Evolutionary conservation across 768 basidiomycete genomes (phyloP).

Genomic region (Podaxis rugospora): DNA sequence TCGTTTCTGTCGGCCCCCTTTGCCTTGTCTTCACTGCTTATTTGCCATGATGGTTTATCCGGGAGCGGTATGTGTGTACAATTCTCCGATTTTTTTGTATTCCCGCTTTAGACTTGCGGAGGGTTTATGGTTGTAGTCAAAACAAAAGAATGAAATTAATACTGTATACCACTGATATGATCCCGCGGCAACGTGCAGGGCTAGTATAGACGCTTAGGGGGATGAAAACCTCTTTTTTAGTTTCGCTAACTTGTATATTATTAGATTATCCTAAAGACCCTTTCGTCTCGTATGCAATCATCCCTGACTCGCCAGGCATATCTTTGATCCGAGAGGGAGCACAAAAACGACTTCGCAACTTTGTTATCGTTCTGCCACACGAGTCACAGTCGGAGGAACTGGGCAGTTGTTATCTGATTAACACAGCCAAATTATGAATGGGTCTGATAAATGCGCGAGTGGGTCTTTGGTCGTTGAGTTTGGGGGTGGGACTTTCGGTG

Average conservation of each 20-base stretch:
- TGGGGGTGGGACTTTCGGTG: background rate
- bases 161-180: background rate
- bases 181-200: background rate
- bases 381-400: too few relatives aligned
- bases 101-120: constrained; percentile 1
- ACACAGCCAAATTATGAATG: too few relatives aligned
- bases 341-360: too few relatives aligned
- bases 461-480: background rate
- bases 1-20: background rate
- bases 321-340: too few relatives aligned
- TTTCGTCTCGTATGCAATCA: too few relatives aligned
- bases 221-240: background rate
- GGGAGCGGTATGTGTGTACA: constrained; percentile 7
- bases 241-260: background rate
- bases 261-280: background rate
- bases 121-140: background rate
- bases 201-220: background rate
- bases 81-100: background rate
- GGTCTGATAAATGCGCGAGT: too few relatives aligned
- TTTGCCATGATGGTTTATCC: background rate
- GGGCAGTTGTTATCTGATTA: too few relatives aligned
- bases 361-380: too few relatives aligned
- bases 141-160: constrained; percentile 9
- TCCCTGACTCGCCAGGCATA: too few relatives aligned
- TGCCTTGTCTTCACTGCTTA: background rate